Conservation (phyloP, 805 yeast genomes). For the Candida boleticola region DNA sequence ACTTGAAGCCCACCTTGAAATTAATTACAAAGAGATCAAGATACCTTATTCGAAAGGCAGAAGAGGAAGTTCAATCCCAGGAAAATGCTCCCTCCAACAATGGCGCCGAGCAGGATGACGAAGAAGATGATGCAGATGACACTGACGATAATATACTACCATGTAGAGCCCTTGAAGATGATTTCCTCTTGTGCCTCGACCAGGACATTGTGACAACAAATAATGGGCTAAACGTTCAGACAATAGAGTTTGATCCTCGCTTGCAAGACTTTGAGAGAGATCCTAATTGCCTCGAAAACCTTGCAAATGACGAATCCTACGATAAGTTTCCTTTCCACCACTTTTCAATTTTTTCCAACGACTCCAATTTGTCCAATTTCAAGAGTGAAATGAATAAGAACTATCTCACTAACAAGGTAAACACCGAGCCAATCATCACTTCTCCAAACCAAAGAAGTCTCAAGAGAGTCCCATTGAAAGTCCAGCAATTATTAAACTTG, state of each 20-base stretch:
- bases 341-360: slow-evolving; percentile 34
- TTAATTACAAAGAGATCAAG: slow-evolving; percentile 27
- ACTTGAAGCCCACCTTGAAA: slow-evolving; percentile 28
- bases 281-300: not conserved
- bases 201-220: slow-evolving; percentile 34
- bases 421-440: slow-evolving; percentile 13
- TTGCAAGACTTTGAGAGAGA: slow-evolving; percentile 10
- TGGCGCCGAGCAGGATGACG: slow-evolving; percentile 5
- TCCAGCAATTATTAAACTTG: slow-evolving; percentile 33
- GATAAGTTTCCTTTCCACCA: slow-evolving; percentile 36
- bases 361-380: slow-evolving; percentile 36
- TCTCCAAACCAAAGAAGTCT: slow-evolving; percentile 23
- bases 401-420: not conserved
- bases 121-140: slow-evolving; percentile 9
- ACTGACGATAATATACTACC: slow-evolving; percentile 3
- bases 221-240: slow-evolving; percentile 8
- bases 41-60: slow-evolving; percentile 26
- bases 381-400: slow-evolving; percentile 13
- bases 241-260: slow-evolving; percentile 14
- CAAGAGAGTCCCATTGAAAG: slow-evolving; percentile 30
- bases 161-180: slow-evolving; percentile 23
- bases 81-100: not conserved
- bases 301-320: slow-evolving; percentile 10
- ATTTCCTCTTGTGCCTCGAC: slow-evolving; percentile 31
- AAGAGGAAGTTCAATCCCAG: slow-evolving; percentile 4